Conservation (phyloP, 2,329 filamentous ascomycete genomes). For the Aschersonia sp. region DNA sequence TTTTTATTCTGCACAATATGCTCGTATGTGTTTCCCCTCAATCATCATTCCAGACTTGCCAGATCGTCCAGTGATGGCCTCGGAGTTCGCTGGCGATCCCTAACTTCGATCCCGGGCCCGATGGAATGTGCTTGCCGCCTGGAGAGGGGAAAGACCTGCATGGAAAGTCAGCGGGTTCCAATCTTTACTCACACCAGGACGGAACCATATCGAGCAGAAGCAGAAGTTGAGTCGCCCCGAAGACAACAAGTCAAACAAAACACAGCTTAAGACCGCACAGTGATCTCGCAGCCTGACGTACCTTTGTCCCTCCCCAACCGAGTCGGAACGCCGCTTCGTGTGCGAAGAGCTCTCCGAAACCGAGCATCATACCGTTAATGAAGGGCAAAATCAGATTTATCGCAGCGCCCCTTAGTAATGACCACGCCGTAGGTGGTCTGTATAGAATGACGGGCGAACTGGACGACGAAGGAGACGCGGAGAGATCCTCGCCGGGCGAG, state of each 20-base stretch:
- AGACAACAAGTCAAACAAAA: too few relatives aligned
- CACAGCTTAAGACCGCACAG: too few relatives aligned
- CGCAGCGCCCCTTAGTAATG: constrained; percentile 70
- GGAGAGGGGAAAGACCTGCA: constrained; percentile 41
- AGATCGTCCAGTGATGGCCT: constrained; percentile 48
- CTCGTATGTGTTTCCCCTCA: too few relatives aligned
- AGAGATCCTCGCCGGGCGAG: constrained; percentile 48
- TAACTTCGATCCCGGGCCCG: constrained; percentile 72
- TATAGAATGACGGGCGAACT: constrained; percentile 69
- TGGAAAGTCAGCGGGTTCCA: neutral
- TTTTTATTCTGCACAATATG: neutral
- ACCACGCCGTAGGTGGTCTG: constrained; percentile 76
- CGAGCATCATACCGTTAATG: constrained; percentile 95
- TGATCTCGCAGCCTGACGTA: constrained; percentile 18
- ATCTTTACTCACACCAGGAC: neutral
- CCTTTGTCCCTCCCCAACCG: constrained; percentile 90
- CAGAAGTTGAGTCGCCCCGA: too few relatives aligned
- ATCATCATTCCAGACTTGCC: constrained; percentile 48
- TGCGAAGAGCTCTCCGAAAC: constrained; percentile 91
- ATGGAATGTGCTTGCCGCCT: constrained; percentile 52
- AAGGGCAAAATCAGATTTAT: constrained; percentile 96
- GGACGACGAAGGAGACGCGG: constrained; percentile 45
- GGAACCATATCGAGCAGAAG: neutral
- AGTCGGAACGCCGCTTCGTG: constrained; percentile 89
- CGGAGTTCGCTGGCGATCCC: constrained; percentile 47